Conservation (phyloP, 352 stramenopile genomes). For the Paralagenidium karlingii region DNA sequence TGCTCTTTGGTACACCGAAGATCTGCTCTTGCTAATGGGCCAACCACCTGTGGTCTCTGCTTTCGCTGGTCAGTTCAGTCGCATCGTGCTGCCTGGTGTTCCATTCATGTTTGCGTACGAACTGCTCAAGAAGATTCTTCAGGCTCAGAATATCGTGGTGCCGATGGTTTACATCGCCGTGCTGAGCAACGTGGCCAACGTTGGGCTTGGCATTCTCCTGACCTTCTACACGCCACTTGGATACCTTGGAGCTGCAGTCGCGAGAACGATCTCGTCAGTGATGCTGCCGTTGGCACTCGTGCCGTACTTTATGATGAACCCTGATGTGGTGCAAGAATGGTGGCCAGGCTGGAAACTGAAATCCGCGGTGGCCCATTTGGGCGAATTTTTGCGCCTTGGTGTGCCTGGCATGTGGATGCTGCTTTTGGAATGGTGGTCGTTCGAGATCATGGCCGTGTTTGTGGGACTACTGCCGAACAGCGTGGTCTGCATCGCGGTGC, state of each 20-base stretch:
- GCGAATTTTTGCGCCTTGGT: slow-evolving; percentile 17
- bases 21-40: slow-evolving; percentile 44
- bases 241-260: slow-evolving; percentile 71
- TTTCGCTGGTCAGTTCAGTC: slow-evolving; percentile 60
- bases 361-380: slow-evolving; percentile 2
- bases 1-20: slow-evolving; percentile 61
- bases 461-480: slow-evolving; percentile 46
- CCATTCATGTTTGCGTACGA: slow-evolving; percentile 26
- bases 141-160: slow-evolving; percentile 19
- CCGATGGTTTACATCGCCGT: slow-evolving; percentile 21
- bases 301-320: slow-evolving; percentile 49
- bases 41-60: slow-evolving; percentile 46
- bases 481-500: slow-evolving; percentile 53
- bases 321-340: slow-evolving; percentile 20
- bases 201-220: slow-evolving; percentile 59
- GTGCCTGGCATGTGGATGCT: slow-evolving; percentile 67
- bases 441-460: slow-evolving; percentile 65
- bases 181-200: slow-evolving; percentile 66
- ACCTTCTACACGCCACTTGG: slow-evolving; percentile 66
- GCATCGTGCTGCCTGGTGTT: slow-evolving; percentile 38
- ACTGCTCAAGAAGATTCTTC: slow-evolving; percentile 18
- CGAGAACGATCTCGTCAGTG: slow-evolving; percentile 39
- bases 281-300: slow-evolving; percentile 43
- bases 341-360: slow-evolving; percentile 50
- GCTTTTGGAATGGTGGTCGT: slow-evolving; percentile 65